Base-by-base conservation (phyloP, 306 rosid genomes). In the Rosa multiflora region DNA sequence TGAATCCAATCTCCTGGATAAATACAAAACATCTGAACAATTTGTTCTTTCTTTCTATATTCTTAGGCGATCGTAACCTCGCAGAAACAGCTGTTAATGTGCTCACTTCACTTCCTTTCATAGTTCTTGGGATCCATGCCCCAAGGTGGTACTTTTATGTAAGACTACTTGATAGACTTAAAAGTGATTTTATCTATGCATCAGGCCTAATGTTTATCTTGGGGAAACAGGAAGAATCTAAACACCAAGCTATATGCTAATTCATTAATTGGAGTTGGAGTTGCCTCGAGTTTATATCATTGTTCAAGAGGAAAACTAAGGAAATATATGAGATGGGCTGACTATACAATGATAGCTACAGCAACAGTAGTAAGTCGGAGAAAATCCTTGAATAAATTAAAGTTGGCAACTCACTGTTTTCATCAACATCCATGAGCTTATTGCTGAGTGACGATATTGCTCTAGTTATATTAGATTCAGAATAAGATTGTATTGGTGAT, bases 241-340 rank as follows among this genome's bases (percentile, higher is more conserved):
- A 82, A n/a, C 75, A 84, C 85, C 75, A 93, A 93, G 85, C 74
- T 96, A 75, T 96, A 96, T 85, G 99, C 98, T 82, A 96, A 93
- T 85, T 96, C 99, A 49, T 85, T 96, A 82, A 91, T 96, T 72
- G 99, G 99, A 83, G 99, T 96, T 79, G 99, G 99, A 86, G 88
- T 96, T 85, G 91, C 92, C 84, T 96, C 99, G 56, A 93, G 94
- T 84, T 78, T 96, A 85, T 96, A 96, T 81, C 99, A 96, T 79
- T 83, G 64, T 78, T 93, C 99, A 56, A 90, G 96, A 80, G 99
- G 98, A 75, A 88, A 75, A 46, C 55, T 93, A 81, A 86, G 98
- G 82, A 85, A 84, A 53, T 89, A 79, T 81, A 40, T 96, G 81
- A 91, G 98, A 91, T 96, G 99, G 99, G 88, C 83, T 20, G 99